Evolutionary conservation across 306 rosid genomes (phyloP).

Genomic region (Casuarina glauca): DNA sequence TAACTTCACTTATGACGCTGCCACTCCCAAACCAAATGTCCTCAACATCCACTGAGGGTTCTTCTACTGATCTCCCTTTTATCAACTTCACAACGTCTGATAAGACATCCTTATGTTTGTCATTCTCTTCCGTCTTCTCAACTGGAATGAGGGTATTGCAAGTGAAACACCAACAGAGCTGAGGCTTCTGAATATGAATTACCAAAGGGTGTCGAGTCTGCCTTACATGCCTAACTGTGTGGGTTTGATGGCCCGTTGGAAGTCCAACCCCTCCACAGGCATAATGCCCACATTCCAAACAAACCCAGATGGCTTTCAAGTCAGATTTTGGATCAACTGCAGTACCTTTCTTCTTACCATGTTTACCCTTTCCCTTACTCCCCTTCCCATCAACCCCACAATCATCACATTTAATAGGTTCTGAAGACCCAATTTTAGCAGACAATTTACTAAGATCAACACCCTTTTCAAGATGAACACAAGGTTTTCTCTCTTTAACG

Average conservation of each 20-base stretch:
- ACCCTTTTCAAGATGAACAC: constrained; percentile 75
- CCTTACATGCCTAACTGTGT: constrained; percentile 63
- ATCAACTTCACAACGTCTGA: constrained; percentile 63
- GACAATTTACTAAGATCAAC: constrained; percentile 55
- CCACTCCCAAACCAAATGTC: constrained; percentile 44
- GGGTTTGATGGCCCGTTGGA: constrained; percentile 59
- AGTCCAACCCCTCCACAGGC: constrained; percentile 89
- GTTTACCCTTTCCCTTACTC: constrained; percentile 66
- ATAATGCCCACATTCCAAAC: constrained; percentile 81
- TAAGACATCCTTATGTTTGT: constrained; percentile 49
- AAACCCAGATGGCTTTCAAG: constrained; percentile 78
- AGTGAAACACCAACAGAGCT: constrained; percentile 83
- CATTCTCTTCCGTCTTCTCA: constrained; percentile 60
- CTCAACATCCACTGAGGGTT: constrained; percentile 42
- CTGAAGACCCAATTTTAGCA: constrained; percentile 51
- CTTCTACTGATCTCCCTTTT: constrained; percentile 43
- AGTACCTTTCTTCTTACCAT: constrained; percentile 65
- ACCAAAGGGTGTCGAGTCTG: constrained; percentile 67
- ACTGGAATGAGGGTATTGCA: constrained; percentile 59
- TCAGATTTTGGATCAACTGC: constrained; percentile 59
- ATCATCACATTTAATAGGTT: constrained; percentile 57
- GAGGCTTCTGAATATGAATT: constrained; percentile 67
- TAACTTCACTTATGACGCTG: constrained; percentile 53
- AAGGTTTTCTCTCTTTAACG: constrained; percentile 53
- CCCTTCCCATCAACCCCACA: constrained; percentile 76